A percentile compares a stretch with the other conserved stretches of the same genome.
These are phyloP conservation scores for Miscanthus lutarioriparius DNA, from an alignment of 176 grass and related monocot genomes.

Conservation along the genomic window DNA sequence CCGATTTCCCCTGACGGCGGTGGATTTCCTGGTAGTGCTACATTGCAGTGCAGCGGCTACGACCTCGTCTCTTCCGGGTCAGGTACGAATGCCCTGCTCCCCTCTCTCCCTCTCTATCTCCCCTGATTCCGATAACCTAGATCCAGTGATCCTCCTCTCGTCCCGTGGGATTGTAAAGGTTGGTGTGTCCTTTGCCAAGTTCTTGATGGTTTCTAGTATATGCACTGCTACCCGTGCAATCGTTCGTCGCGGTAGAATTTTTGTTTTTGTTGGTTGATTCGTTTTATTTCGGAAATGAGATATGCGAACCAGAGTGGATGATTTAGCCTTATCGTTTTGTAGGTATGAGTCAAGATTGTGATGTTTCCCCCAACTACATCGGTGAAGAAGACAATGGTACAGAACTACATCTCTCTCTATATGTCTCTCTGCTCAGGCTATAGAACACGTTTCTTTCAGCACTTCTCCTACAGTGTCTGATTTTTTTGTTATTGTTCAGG, in stretches of 20 bases:
- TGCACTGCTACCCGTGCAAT: not conserved
- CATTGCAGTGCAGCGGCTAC: not conserved
- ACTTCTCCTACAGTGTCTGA: not conserved
- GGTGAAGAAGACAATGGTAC: not conserved
- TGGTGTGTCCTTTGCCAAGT: not conserved
- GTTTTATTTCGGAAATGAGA: not conserved
- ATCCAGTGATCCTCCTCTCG: not conserved
- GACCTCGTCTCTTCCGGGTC: not conserved
- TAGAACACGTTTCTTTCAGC: not conserved
- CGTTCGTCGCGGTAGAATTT: not conserved
- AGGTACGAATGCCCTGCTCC: not conserved
- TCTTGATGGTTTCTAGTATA: not conserved
- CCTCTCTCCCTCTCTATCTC: not conserved
- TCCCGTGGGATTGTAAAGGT: not conserved
- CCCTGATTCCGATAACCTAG: not conserved
- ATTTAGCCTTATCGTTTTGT: not conserved
- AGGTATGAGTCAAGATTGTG: not conserved
- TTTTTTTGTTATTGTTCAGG: not conserved
- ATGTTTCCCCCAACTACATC: not conserved
- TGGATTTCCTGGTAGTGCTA: not conserved
- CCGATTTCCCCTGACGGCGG: not conserved
- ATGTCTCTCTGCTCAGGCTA: not conserved
- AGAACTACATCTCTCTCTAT: not conserved
- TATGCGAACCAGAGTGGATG: not conserved
- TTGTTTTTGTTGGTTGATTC: not conserved